A percentile compares a stretch with the other conserved stretches of the same genome.
These are phyloP conservation scores for Nematocida sp. DNA, from an alignment of 371 early-diverging fungal genomes.

Conservation along the genomic window DNA sequence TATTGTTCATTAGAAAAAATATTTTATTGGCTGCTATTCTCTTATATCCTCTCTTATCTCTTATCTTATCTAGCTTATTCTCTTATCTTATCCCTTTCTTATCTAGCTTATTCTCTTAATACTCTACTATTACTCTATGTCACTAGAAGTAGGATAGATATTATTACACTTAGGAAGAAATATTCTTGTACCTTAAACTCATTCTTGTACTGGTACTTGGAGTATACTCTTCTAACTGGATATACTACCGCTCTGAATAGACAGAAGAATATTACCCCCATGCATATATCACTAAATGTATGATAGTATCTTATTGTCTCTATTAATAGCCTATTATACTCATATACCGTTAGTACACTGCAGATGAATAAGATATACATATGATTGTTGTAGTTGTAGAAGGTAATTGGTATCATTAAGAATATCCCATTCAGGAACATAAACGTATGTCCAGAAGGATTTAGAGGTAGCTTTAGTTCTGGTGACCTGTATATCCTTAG, in stretches of 20 bases:
- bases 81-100: too few species aligned
- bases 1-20: constrained; percentile 33
- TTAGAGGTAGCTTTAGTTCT: background rate
- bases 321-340: constrained; percentile 22
- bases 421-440: constrained; percentile 43
- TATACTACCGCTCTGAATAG: constrained; percentile 14
- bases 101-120: too few species aligned
- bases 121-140: too few species aligned
- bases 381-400: too few species aligned
- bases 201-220: background rate
- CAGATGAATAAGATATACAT: too few species aligned
- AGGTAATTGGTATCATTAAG: constrained; percentile 13
- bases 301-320: constrained; percentile 32
- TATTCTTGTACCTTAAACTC: constrained; percentile 11
- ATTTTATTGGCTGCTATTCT: too few species aligned
- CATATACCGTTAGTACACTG: background rate
- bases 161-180: background rate
- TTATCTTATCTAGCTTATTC: too few species aligned
- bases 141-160: background rate
- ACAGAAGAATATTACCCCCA: constrained; percentile 29
- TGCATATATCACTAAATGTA: constrained; percentile 24
- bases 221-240: constrained; percentile 19
- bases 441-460: constrained; percentile 51
- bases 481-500: background rate
- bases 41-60: too few species aligned